phyloP scores from a whole-genome alignment of 2,329 filamentous ascomycete genomes.

The Aspergillus amoenus region DNA sequence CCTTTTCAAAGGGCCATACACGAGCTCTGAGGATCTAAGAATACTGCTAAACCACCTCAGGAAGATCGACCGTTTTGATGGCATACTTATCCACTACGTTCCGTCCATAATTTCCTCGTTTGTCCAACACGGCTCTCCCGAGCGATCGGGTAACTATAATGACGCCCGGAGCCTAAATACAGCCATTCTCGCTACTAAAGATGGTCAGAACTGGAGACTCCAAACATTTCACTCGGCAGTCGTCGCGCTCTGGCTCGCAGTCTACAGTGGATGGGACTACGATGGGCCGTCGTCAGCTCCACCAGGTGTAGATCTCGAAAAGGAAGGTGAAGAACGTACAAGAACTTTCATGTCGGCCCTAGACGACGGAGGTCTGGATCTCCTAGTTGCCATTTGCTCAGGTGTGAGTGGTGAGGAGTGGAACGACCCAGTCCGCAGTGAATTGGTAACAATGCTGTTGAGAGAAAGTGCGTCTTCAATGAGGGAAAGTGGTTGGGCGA shows the following conservation, averaged over 20 bases:
- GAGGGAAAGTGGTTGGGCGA: constrained; percentile 70
- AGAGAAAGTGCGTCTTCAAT: constrained; percentile 69
- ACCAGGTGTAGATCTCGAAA: constrained; percentile 61
- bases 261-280: constrained; percentile 87
- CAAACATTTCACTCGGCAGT: constrained; percentile 76
- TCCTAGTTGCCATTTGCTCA: constrained; percentile 79
- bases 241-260: constrained; percentile 82
- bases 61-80: constrained; percentile 74
- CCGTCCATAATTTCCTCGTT: constrained; percentile 77
- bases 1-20: constrained; percentile 73
- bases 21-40: constrained; percentile 69
- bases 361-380: constrained; percentile 88
- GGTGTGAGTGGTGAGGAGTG: constrained; percentile 79
- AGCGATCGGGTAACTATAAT: constrained; percentile 65
- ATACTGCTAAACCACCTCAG: constrained; percentile 68
- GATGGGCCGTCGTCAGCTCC: constrained; percentile 64
- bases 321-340: constrained; percentile 69
- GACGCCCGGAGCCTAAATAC: constrained; percentile 71
- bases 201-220: constrained; percentile 70
- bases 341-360: constrained; percentile 73
- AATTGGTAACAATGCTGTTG: constrained; percentile 78
- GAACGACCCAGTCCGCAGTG: constrained; percentile 82
- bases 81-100: constrained; percentile 73
- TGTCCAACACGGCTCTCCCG: constrained; percentile 73
- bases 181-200: constrained; percentile 64